phyloP scores from a whole-genome alignment of 148 eudicot species.

The Cornus controversa region DNA sequence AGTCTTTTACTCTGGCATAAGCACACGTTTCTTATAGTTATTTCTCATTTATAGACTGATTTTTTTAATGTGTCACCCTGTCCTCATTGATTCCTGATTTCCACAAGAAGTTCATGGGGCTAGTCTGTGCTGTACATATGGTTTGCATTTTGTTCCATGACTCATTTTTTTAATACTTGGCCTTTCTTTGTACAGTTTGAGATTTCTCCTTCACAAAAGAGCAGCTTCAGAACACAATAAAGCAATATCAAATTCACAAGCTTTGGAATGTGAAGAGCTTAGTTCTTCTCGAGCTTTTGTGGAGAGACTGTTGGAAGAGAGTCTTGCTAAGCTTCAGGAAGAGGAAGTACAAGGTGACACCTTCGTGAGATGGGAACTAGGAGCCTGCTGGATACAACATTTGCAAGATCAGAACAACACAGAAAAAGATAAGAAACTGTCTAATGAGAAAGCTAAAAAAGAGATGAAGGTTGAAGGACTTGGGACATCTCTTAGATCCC shows the following conservation, averaged over 20 bases:
- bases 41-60: background rate
- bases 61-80: too few relatives aligned
- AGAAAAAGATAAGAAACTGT: constrained; percentile 79
- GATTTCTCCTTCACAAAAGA: constrained; percentile 84
- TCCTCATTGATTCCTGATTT: too few relatives aligned
- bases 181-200: constrained; percentile 59
- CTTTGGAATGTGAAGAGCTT: constrained; percentile 47
- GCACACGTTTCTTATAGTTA: background rate
- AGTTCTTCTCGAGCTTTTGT: constrained; percentile 57
- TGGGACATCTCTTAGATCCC: constrained; percentile 88
- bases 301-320: constrained; percentile 63
- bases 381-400: constrained; percentile 99
- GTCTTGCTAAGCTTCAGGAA: constrained; percentile 73
- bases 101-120: background rate
- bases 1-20: background rate
- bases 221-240: constrained; percentile 48
- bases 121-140: background rate
- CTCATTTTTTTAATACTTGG: background rate
- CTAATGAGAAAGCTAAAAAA: constrained; percentile 68
- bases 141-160: background rate
- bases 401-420: constrained; percentile 87
- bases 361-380: constrained; percentile 96
- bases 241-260: constrained; percentile 27
- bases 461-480: constrained; percentile 98
- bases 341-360: constrained; percentile 55